Evolutionary conservation across 257 asterid species (phyloP).

Genomic region (Eustoma russellianum): DNA sequence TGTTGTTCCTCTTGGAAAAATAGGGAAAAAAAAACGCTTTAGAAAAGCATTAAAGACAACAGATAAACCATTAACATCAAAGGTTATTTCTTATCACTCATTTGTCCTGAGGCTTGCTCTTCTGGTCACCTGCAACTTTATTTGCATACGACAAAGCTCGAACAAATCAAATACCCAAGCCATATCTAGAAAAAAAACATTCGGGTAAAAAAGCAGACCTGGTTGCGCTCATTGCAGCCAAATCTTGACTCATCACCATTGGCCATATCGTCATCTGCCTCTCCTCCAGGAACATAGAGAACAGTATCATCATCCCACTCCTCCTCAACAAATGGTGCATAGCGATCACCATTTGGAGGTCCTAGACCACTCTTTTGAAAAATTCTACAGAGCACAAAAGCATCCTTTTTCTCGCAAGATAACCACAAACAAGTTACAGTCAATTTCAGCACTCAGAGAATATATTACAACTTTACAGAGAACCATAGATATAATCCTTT

Average conservation of each 20-base stretch:
- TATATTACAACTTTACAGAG: background rate
- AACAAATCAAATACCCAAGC: background rate
- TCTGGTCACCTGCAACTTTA: background rate
- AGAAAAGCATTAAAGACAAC: too few species aligned
- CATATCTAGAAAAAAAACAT: background rate
- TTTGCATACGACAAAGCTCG: background rate
- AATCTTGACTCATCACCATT: constrained; percentile 62
- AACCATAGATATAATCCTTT: background rate
- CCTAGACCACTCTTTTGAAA: constrained; percentile 94
- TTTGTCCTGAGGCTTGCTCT: constrained; percentile 1
- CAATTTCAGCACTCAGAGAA: constrained; percentile 17
- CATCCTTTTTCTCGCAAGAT: constrained; percentile 59
- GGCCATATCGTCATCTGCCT: constrained; percentile 59
- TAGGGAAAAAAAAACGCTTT: too few species aligned
- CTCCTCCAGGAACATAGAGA: constrained; percentile 57
- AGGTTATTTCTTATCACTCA: background rate
- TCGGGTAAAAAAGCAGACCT: constrained; percentile 31
- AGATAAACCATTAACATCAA: background rate
- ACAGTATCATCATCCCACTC: constrained; percentile 75
- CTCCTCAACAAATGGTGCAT: constrained; percentile 90
- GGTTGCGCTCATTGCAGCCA: constrained; percentile 41
- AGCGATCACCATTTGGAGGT: constrained; percentile 83
- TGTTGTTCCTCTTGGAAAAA: too few species aligned
- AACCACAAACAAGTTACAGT: constrained; percentile 18
- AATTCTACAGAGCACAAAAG: constrained; percentile 85